Percentiles rank a stretch among this genome's conserved stretches.
These are phyloP conservation scores for Crithidia fasciculata DNA, from an alignment of 208 protist species.

Conservation along the genomic window DNA sequence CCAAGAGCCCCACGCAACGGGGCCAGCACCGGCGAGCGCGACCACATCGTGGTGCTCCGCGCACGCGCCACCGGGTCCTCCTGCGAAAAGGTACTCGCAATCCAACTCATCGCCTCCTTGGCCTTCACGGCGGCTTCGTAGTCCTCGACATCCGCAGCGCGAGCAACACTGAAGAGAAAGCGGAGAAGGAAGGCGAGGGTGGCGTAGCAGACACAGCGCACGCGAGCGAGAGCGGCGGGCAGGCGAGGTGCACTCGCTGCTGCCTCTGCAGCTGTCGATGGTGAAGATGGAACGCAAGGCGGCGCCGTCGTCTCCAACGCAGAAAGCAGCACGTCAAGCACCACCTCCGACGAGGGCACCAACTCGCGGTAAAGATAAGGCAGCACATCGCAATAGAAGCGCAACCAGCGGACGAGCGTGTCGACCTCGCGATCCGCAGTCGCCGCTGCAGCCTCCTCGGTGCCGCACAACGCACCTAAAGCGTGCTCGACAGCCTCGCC, in stretches of 20 bases:
- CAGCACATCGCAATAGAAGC: conserved; percentile 33
- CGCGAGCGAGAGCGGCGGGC: neutral
- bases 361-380: conserved; percentile 43
- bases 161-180: conserved; percentile 21
- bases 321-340: conserved; percentile 31
- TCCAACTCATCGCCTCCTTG: conserved; percentile 39
- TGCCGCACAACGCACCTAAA: neutral
- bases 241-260: no score
- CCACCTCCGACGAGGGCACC: conserved; percentile 32
- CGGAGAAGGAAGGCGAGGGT: conserved; percentile 11
- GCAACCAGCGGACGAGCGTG: conserved; percentile 31
- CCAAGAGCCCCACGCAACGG: conserved; percentile 9
- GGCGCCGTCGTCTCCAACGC: conserved; percentile 7
- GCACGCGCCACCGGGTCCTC: conserved; percentile 27
- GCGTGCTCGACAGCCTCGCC: conserved; percentile 26
- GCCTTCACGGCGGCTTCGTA: conserved; percentile 18
- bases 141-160: conserved; percentile 21
- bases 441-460: neutral
- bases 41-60: conserved; percentile 23
- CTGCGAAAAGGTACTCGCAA: conserved; percentile 32
- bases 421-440: conserved; percentile 11
- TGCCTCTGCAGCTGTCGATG: neutral
- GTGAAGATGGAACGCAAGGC: neutral
- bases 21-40: conserved; percentile 19
- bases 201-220: conserved; percentile 15